Base-by-base conservation (phyloP, 2,329 filamentous ascomycete species). In the Paraphoma chrysanthemicola region DNA sequence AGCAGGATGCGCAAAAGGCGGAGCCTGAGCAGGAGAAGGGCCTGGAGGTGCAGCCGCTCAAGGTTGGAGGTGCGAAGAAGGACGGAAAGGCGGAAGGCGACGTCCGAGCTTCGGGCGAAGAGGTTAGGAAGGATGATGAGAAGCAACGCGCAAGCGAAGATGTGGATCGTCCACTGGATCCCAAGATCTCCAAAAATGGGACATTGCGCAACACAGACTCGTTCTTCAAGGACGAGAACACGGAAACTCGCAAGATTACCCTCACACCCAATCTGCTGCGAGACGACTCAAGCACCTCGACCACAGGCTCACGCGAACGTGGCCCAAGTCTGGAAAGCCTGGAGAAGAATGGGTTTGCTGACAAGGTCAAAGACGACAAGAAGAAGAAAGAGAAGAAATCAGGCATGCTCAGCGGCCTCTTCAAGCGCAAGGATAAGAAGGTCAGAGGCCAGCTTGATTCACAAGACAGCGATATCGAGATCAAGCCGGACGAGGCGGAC, bases 221-320 rank as follows among this genome's bases (percentile, higher is more conserved):
- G 1, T 97, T 98, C 82, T 97, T 97, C 83, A 96, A 93, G 77
- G 95, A 98, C 71, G 94, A 99, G 71, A 92, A 87, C 31, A 90
- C 92, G 38, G 95, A 98, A 77, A 97, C 95, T 2, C 93, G 96
- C 77, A 98, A 98, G 80, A 98, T 99, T 65, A 96, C 93, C 0
- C 85, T 99, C 44, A 99, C 95, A 3, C 95, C 95, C 1, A 96
- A 96, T 66, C 80, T 99, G 51, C 81, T 98, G 41, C 88, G 94
- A 42, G 94, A 98, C 64, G 93, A 97, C 62, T 80, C 81, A 10
- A 82, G 71, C 54, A 71, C 69, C 11, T 70, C 76, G 23, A 72
- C 76, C 4, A 68, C 74, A 56, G 67, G 77, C 46, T 66, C 70
- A 44, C 73, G 71, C 30, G 78, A 82, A 56, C 82, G 87, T 82